These are phyloP conservation scores for Tylopilus rubrobrunneus DNA, from an alignment of 768 basidiomycete genomes.

Conservation along the genomic window DNA sequence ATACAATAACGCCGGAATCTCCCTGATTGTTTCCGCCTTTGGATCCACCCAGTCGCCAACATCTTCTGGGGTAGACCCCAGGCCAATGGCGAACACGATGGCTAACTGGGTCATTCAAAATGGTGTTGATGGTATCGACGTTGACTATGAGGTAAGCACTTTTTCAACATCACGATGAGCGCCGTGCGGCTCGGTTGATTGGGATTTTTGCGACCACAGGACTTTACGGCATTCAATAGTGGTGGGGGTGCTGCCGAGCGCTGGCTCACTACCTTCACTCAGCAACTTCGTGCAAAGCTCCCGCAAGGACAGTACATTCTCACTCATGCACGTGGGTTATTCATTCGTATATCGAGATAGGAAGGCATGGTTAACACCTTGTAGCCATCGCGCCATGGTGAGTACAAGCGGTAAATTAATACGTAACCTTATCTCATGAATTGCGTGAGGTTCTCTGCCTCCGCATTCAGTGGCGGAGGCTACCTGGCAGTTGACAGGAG, in stretches of 20 bases:
- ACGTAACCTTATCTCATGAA: not conserved
- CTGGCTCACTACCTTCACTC: slow-evolving; percentile 33
- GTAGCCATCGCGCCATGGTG: slow-evolving; percentile 19
- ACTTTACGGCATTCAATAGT: slow-evolving; percentile 30
- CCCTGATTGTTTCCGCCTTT: slow-evolving; percentile 54
- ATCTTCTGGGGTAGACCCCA: slow-evolving; percentile 36
- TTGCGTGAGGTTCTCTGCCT: slow-evolving; percentile 17
- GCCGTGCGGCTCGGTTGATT: not conserved
- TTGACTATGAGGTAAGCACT: slow-evolving; percentile 44
- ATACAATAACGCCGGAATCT: slow-evolving; percentile 54
- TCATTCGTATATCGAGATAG: not conserved
- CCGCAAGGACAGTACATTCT: slow-evolving; percentile 32
- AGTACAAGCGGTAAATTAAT: not conserved
- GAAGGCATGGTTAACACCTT: not conserved
- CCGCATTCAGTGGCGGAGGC: slow-evolving; percentile 25
- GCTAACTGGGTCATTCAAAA: slow-evolving; percentile 46
- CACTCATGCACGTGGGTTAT: slow-evolving; percentile 32
- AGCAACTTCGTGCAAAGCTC: slow-evolving; percentile 29
- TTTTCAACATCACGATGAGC: not conserved
- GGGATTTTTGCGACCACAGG: slow-evolving; percentile 13
- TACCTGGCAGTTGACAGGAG: slow-evolving; percentile 33
- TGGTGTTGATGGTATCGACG: slow-evolving; percentile 47
- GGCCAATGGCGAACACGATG: slow-evolving; percentile 38
- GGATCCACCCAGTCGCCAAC: slow-evolving; percentile 44
- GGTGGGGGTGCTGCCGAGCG: slow-evolving; percentile 36